Evolutionary conservation across 1,284 basidiomycete species (phyloP), one percentile per base, ranked within the genome.

Genomic region (Papiliotrema nemorosa): DNA sequence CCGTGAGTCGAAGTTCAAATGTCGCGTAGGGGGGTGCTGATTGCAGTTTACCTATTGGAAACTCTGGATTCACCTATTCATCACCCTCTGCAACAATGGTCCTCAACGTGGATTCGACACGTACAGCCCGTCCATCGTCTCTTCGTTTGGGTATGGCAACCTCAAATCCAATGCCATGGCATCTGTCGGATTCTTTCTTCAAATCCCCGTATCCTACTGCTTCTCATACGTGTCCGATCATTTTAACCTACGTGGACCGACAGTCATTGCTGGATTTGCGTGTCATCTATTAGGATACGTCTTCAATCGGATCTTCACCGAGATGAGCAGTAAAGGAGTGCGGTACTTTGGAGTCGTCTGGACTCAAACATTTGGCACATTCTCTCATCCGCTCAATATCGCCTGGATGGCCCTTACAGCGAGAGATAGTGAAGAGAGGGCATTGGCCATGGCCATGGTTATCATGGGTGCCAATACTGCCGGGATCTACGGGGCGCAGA

Each of bases 121-220:
- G 9, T 72, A 70, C 57, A 55, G 58, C 0, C 69, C 67, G 3
- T 55, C 61, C 20, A 60, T 70, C 34, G 59, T 70, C 59, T 53
- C 26, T 12, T 53, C 52, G 34, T 68, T 71, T 31, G 68, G 68
- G 2, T 72, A 61, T 51, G 50, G 37, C 16, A n/a, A 46, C 0
- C 51, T 66, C n/a, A 48, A 48, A 29, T 49, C 51, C 22, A 69
- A 68, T 50, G 64, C 62, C 5, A 42, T 68, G 14, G 62, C 66
- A 1, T 59, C 59, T 2, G 64, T 66, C 20, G 66, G 66, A 34
- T 51, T 66, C 49, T 66, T 63, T 49, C 45, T 67, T 35, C 63
- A 66, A 40, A 59, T 69, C 20, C 63, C 64, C 29, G 52, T 62
- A 22, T 64, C 61, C 25, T 62, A 44, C 33, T 25, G 31, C 16